phyloP scores from a whole-genome alignment of 129 eudicot species.

The Logfia minima region DNA sequence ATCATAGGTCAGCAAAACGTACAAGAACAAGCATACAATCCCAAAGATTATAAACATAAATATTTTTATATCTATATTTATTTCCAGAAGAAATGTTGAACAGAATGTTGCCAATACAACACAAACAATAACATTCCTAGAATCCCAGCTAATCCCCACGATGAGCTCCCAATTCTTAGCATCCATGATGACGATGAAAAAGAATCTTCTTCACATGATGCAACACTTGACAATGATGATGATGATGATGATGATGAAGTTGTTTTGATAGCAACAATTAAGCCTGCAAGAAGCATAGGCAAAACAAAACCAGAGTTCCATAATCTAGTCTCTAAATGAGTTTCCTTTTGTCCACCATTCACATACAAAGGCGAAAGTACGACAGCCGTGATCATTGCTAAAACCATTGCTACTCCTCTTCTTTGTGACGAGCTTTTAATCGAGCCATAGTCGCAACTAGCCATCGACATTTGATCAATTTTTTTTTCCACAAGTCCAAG shows the following conservation, averaged over 20 bases:
- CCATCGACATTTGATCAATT: conserved; percentile 29
- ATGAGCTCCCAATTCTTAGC: conserved; percentile 58
- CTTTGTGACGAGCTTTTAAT: conserved; percentile 46
- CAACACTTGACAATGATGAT: conserved; percentile 15
- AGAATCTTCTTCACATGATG: neutral
- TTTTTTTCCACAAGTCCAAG: neutral
- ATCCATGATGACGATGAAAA: conserved; percentile 33
- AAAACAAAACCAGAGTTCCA: conserved; percentile 82
- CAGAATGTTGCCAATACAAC: conserved; percentile 66
- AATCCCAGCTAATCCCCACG: conserved; percentile 77
- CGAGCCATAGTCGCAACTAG: conserved; percentile 18
- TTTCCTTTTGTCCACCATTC: conserved; percentile 33
- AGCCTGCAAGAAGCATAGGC: conserved; percentile 67
- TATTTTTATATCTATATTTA: conserved; percentile 15
- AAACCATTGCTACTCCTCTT: conserved; percentile 65
- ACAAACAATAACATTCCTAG: conserved; percentile 62
- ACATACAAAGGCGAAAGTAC: conserved; percentile 74
- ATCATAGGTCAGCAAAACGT: neutral
- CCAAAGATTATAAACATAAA: neutral
- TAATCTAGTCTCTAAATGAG: conserved; percentile 38
- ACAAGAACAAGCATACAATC: neutral
- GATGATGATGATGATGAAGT: conserved; percentile 41
- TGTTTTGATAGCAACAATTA: conserved; percentile 77
- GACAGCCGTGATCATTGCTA: conserved; percentile 60
- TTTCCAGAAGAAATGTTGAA: conserved; percentile 76